Evolutionary conservation across 371 early-diverging fungal genomes (phyloP), one percentile per base, ranked within the genome.

Genomic region (Mortierella sp.): DNA sequence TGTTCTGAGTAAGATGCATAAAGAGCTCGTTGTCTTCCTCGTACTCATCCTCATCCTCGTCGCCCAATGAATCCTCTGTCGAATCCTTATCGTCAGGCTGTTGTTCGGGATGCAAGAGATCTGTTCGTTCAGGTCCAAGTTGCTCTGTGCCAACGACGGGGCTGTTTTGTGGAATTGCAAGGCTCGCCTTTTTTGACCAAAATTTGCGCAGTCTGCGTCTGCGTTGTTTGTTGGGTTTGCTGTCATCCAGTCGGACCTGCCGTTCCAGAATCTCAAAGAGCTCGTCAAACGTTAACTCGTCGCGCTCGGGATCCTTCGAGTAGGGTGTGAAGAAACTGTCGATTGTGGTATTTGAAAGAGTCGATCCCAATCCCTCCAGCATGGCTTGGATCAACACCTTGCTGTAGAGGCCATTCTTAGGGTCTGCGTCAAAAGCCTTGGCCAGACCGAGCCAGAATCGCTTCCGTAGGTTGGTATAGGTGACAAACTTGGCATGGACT

Each of bases 341-440:
- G 8, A 96, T 88, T 0, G 95, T 93, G 16, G 92, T 88, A 67
- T 93, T 94, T 0, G 93, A 91, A 31, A 95, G 91, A 16, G 91
- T 95, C n/a, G 93, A 93, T 3, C 94, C 95, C 13, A 97, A 81
- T 55, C 92, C 90, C 59, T 95, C 96, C 16, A 97, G 88, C 94
- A 96, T 93, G 43, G 96, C 91, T 43, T 91, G 90, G 2, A 97
- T 88, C 74, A 95, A 92, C 0, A 95, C 82, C 24, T 91, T 90
- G 83, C 87, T 89, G 77, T 90, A 88, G 0, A 87, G 84, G 24
- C 88, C 90, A 19, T 73, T 71, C 24, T 77, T 76, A 10, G 79
- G 82, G 44, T 79, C 86, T 0, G 90, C 86, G 79, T 94, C 95
- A 76, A 94, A 97, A 1, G 89, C 88, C 37, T 91, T 92, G 76